Base-by-base conservation (phyloP, 2,329 filamentous ascomycete genomes). In the Ceratocystiopsis sp. region DNA sequence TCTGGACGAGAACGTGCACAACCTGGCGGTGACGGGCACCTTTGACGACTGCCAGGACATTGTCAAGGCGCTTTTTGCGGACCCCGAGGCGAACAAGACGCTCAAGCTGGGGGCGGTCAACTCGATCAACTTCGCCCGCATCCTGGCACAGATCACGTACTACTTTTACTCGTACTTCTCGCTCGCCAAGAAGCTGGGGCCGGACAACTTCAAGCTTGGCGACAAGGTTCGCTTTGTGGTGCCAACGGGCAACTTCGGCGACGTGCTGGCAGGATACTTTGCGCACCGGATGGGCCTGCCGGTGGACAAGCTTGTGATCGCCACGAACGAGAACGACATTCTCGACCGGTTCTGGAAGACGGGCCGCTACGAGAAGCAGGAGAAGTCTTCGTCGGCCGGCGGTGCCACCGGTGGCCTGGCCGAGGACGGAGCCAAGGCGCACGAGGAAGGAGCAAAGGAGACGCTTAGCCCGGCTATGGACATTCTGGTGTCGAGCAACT, bases 1-100 rank as follows among this genome's bases (percentile, higher is more conserved):
- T 25, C 67, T 85, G 36, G 91, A 96, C 59, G 65, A 73, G 46
- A 96, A 96, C 57, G 87, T 96, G 33, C 85, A 95, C 69, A 94
- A 93, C 61, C 66, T 96, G 39, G 78, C 84, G 42, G 82, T 96
- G 13, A 77, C 81, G 41, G 91, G 89, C 45, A 93, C 85, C 0
- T 96, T 96, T 58, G 89, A 96, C 56, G 86, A 96, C 58, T 96
- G 91, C 63, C 89, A 95, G 74, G 86, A 94, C 61, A 93, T 91
- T 45, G 81, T 98, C 58, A 96, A 98, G 65, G 79, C 83, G 1
- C 72, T 98, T 41, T 95, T 96, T 57, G 79, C 77, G 49, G 89
- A 98, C 54, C 68, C 80, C 3, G 78, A 86, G 44, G 81, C 84
- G 58, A 96, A 96, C 68, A 66, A 72, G 52, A 77, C 74, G 2